phyloP scores from a whole-genome alignment of 176 grass and related monocot species.

The Alloteropsis semialata region DNA sequence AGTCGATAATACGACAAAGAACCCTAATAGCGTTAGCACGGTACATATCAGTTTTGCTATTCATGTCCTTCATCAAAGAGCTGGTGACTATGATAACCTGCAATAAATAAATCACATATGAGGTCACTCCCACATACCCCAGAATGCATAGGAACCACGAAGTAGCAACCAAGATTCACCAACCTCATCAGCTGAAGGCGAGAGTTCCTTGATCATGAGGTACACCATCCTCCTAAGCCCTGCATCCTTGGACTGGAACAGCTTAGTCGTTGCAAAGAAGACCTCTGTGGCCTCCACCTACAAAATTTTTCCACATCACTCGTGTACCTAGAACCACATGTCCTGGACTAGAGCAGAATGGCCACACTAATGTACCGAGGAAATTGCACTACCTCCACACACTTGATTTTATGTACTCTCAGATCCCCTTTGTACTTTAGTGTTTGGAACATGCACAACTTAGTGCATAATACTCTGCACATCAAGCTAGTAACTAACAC shows the following conservation, averaged over 20 bases:
- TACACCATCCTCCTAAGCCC: slow-evolving; percentile 99
- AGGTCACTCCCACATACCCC: slow-evolving; percentile 2
- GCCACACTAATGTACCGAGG: neutral
- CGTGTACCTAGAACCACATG: neutral
- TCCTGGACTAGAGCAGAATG: neutral
- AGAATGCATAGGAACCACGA: neutral
- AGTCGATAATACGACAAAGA: slow-evolving; percentile 92
- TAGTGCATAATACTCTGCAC: neutral
- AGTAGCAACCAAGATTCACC: neutral
- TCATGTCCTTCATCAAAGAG: slow-evolving; percentile 99
- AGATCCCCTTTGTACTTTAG: neutral
- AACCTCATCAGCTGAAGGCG: slow-evolving; percentile 92
- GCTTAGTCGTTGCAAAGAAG: slow-evolving; percentile 92
- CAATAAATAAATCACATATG: neutral
- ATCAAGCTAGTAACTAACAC: neutral
- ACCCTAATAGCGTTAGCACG: slow-evolving; percentile 95
- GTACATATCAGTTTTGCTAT: slow-evolving; percentile 99
- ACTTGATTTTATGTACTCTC: neutral
- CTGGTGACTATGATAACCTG: slow-evolving; percentile 99
- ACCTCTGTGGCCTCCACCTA: slow-evolving; percentile 95
- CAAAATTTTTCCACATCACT: slow-evolving; percentile 17
- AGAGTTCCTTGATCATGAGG: slow-evolving; percentile 99
- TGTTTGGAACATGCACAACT: slow-evolving; percentile 2
- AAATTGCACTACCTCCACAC: neutral
- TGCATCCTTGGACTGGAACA: slow-evolving; percentile 97